A percentile compares a stretch with the other conserved stretches of the same genome.
phyloP scores from a whole-genome alignment of 257 asterid species.

The Nicotiana paniculata region DNA sequence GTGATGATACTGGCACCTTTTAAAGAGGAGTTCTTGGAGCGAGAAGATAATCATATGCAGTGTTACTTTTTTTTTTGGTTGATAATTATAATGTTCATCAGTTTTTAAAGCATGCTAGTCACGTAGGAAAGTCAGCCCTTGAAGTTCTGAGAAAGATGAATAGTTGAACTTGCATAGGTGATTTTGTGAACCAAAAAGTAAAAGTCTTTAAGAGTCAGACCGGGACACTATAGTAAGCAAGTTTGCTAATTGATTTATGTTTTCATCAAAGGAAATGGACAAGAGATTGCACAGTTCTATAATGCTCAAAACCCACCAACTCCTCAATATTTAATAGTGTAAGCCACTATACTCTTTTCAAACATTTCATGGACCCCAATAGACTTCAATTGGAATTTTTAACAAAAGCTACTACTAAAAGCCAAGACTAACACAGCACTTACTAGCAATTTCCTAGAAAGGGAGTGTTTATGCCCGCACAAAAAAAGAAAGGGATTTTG shows the following conservation, averaged over 20 bases:
- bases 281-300: background rate
- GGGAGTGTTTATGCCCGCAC: background rate
- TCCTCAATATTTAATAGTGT: background rate
- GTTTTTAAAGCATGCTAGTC: background rate
- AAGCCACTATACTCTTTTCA: background rate
- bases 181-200: conserved; percentile 7
- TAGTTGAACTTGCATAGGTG: background rate
- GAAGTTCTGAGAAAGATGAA: background rate
- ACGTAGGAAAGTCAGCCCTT: background rate
- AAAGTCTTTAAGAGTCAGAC: background rate
- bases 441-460: background rate
- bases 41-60: background rate
- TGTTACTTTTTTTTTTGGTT: background rate
- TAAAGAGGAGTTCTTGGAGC: background rate
- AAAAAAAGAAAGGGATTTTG: background rate
- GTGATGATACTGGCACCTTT: background rate
- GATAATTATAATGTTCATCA: background rate
- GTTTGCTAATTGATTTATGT: background rate
- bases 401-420: background rate
- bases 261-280: background rate
- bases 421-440: background rate
- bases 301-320: conserved; percentile 6
- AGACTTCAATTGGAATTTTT: background rate
- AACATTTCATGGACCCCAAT: conserved; percentile 5
- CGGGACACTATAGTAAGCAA: background rate